Evolutionary conservation across 2,329 filamentous ascomycete genomes (phyloP), one percentile per base, ranked within the genome.

Genomic region (Aspergillus spinulosporus): DNA sequence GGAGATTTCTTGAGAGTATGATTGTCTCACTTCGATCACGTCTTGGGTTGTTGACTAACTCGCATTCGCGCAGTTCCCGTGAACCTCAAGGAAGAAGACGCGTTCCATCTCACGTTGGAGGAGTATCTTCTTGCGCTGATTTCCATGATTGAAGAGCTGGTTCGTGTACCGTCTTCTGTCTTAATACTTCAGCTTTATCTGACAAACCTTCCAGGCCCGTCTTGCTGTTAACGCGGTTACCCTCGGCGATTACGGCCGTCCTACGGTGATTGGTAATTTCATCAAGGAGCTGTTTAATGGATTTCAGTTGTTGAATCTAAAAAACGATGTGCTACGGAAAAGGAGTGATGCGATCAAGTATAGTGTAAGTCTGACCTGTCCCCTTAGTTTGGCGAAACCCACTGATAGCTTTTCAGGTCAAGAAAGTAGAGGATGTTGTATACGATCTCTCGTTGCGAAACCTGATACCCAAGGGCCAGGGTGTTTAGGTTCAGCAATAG

Each of bases 381-480:
- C 21, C 8, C 21, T 21, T 21, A 21, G n/a, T 8, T 7, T 3
- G 12, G 21, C 34, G 14, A 12, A 32, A 8, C 21, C 11, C 37
- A 43, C 54, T 63, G 34, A 62, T 26, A n/a, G 11, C 12, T 15
- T 40, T 63, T 48, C 52, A 82, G 79, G 91, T 99, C 68, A 99
- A 97, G 82, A 93, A 96, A 73, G 91, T 97, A 9, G 94, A 99
- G 79, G 94, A 97, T 70, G 92, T 99, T 9, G 93, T 97, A 49
- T 99, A 99, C 70, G 94, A 99, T 72, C 78, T 99, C 55, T 93
- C 90, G 26, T 77, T 99, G 69, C 84, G 94, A 57, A 93, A 94
- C 49, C 74, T 97, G 68, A 81, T 95, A 48, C 84, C 88, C 44
- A 79, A 82, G 62, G 66, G 63, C 11, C 55, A 59, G 39, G 52